These are phyloP conservation scores for Sugiyamaella grinbergsii DNA, from an alignment of 1,139 yeast genomes.

Conservation along the genomic window DNA sequence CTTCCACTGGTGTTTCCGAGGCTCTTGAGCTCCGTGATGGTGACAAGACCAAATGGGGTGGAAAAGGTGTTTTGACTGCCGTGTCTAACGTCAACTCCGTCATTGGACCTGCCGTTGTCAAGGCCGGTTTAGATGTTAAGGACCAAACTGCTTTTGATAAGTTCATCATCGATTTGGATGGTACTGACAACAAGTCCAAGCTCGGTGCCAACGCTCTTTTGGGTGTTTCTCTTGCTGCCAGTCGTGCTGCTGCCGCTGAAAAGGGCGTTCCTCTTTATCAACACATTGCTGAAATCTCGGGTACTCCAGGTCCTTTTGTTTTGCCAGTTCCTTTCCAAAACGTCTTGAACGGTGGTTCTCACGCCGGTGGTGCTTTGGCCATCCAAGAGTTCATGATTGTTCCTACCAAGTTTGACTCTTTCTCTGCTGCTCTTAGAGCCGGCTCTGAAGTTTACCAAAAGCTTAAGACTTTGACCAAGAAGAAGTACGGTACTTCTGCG, in stretches of 20 bases:
- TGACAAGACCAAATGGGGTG: slow-evolving; percentile 91
- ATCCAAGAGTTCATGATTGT: slow-evolving; percentile 99
- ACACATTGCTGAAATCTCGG: slow-evolving; percentile 76
- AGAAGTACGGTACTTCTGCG: slow-evolving; percentile 93
- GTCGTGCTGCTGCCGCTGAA: slow-evolving; percentile 94
- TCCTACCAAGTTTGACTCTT: slow-evolving; percentile 82
- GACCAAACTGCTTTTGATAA: slow-evolving; percentile 81
- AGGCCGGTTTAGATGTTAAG: slow-evolving; percentile 70
- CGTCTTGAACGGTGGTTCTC: slow-evolving; percentile 98
- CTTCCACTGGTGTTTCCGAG: slow-evolving; percentile 93
- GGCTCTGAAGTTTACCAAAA: slow-evolving; percentile 97
- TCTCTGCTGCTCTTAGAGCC: slow-evolving; percentile 91
- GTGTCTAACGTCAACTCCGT: slow-evolving; percentile 85
- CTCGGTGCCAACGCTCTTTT: slow-evolving; percentile 95
- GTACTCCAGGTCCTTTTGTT: slow-evolving; percentile 69
- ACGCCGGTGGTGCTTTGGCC: slow-evolving; percentile 98
- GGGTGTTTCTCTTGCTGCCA: slow-evolving; percentile 91
- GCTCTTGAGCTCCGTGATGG: slow-evolving; percentile 95
- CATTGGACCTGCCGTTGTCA: slow-evolving; percentile 85
- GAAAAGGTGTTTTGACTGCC: slow-evolving; percentile 93
- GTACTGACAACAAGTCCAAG: slow-evolving; percentile 92
- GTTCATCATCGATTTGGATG: slow-evolving; percentile 76
- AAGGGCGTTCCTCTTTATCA: slow-evolving; percentile 83
- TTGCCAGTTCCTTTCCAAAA: slow-evolving; percentile 97
- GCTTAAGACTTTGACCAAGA: slow-evolving; percentile 86